These are phyloP conservation scores for Maudiozyma barnettii DNA, from an alignment of 805 yeast genomes.

Conservation along the genomic window DNA sequence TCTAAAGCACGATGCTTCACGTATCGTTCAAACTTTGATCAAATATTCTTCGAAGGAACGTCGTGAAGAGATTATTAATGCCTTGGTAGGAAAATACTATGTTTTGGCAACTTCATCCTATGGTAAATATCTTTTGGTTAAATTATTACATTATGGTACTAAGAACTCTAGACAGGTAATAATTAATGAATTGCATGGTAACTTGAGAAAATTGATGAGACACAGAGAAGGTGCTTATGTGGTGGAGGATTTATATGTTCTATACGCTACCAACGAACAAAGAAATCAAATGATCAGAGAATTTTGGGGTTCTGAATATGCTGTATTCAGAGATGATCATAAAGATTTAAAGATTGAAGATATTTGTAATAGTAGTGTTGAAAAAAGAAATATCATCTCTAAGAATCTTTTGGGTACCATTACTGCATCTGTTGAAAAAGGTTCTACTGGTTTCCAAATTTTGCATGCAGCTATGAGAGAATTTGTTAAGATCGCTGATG, in stretches of 20 bases:
- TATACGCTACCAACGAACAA: constrained; percentile 78
- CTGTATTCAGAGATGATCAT: constrained; percentile 74
- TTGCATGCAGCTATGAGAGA: constrained; percentile 95
- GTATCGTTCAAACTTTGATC: constrained; percentile 89
- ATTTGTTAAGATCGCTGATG: constrained; percentile 60
- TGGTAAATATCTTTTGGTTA: constrained; percentile 85
- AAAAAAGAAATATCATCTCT: constrained; percentile 67
- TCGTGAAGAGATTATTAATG: constrained; percentile 56
- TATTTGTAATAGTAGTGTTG: constrained; percentile 56
- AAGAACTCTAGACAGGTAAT: constrained; percentile 68
- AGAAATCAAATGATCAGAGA: constrained; percentile 87
- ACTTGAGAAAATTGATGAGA: constrained; percentile 83
- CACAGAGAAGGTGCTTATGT: constrained; percentile 98
- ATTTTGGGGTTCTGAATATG: constrained; percentile 94
- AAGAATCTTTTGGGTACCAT: constrained; percentile 74
- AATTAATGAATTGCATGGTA: constrained; percentile 81
- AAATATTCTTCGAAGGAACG: constrained; percentile 76
- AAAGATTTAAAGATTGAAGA: constrained; percentile 54
- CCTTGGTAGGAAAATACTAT: constrained; percentile 69
- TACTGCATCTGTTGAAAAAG: constrained; percentile 85
- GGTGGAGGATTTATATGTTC: constrained; percentile 81
- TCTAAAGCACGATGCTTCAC: constrained; percentile 89
- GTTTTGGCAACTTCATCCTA: constrained; percentile 83
- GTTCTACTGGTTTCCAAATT: constrained; percentile 92
- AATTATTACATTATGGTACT: constrained; percentile 85